Evolutionary conservation across 345 rosid genomes (phyloP).

Genomic region (Dimocarpus longan): DNA sequence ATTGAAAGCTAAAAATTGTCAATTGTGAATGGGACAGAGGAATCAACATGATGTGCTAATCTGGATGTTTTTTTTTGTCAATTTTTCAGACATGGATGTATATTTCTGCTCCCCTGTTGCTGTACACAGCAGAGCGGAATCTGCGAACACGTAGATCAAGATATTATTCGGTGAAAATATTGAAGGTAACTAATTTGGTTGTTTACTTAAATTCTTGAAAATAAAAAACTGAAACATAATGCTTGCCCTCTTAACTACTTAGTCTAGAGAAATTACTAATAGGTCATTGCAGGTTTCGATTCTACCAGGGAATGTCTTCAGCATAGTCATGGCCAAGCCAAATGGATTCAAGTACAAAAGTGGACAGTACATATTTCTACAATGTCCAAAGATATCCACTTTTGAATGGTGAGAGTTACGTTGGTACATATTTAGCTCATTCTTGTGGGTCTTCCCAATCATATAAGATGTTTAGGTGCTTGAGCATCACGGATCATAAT

Average conservation of each 20-base stretch:
- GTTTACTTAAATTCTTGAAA: neutral
- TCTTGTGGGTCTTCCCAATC: neutral
- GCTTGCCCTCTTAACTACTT: neutral
- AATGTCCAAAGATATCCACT: constrained; percentile 77
- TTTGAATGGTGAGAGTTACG: constrained; percentile 72
- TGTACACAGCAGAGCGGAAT: constrained; percentile 74
- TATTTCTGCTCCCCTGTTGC: constrained; percentile 70
- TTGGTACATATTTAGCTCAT: neutral
- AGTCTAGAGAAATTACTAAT: neutral
- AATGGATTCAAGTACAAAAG: constrained; percentile 88
- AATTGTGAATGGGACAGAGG: neutral
- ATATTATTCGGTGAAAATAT: constrained; percentile 65
- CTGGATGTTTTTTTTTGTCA: constrained; percentile 15
- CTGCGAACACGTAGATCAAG: constrained; percentile 78
- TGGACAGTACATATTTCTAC: constrained; percentile 92
- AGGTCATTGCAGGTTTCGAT: constrained; percentile 62
- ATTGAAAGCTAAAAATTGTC: neutral
- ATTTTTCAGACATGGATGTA: constrained; percentile 94
- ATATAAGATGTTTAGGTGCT: neutral
- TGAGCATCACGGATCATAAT: neutral
- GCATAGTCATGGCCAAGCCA: constrained; percentile 85
- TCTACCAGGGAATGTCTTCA: constrained; percentile 86
- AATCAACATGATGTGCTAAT: constrained; percentile 4
- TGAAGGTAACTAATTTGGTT: constrained; percentile 56
- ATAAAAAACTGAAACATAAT: neutral